phyloP scores from a whole-genome alignment of 2,329 filamentous ascomycete genomes.

The Scortechinia acanthostroma region DNA sequence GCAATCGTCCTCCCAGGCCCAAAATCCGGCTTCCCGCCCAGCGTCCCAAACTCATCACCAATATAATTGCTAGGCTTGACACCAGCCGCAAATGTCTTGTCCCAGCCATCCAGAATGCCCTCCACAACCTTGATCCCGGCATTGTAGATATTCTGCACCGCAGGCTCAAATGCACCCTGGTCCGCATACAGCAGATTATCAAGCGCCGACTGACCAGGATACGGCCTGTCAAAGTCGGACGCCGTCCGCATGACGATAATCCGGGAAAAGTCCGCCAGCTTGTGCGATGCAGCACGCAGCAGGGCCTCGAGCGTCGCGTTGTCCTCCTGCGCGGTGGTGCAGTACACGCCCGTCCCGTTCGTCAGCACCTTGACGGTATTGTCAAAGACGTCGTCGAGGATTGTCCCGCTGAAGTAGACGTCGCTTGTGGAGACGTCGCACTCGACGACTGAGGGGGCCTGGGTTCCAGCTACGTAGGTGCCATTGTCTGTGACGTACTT shows the following conservation, averaged over 20 bases:
- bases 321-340: conserved; percentile 68
- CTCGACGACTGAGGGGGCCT: conserved; percentile 44
- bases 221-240: conserved; percentile 45
- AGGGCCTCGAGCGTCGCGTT: conserved; percentile 63
- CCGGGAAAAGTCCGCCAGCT: conserved; percentile 56
- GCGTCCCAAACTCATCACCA: conserved; percentile 43
- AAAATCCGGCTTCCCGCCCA: conserved; percentile 42
- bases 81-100: conserved; percentile 33
- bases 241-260: conserved; percentile 61
- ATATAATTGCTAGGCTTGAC: conserved; percentile 40
- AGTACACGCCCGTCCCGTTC: conserved; percentile 62
- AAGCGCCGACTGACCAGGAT: conserved; percentile 29
- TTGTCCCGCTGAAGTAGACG: conserved; percentile 60
- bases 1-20: conserved; percentile 18
- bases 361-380: conserved; percentile 58
- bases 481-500: conserved; percentile 35
- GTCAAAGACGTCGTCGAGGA: conserved; percentile 57
- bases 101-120: conserved; percentile 40
- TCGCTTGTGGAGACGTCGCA: conserved; percentile 68
- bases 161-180: conserved; percentile 37
- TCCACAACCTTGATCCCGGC: conserved; percentile 41
- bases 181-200: conserved; percentile 37
- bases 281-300: conserved; percentile 45
- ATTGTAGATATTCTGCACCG: conserved; percentile 41
- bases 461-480: conserved; percentile 29